Evolutionary conservation across 768 basidiomycete genomes (phyloP), one percentile per base, ranked within the genome.

Genomic region (Lyophyllum atratum): DNA sequence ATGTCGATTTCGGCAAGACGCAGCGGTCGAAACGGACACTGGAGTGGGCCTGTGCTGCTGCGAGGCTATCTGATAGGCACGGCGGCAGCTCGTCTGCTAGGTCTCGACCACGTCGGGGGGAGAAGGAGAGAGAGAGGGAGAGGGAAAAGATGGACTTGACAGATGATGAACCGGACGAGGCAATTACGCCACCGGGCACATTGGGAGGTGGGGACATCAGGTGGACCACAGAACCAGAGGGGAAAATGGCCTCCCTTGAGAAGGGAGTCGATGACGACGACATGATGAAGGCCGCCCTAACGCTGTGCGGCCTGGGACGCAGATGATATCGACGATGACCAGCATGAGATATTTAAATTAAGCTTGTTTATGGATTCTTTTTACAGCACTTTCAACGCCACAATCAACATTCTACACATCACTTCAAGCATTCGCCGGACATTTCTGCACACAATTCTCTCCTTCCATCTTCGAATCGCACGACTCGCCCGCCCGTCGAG

Each of bases 21-120:
- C 78, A 79, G 62, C 73, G 72, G 19, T 76, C 80, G 22, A 78
- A 77, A 28, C 70, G 74, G 42, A 86, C 87, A 12, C 73, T 91
- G 54, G 89, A 90, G 64, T 90, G 87, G 87, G 88, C 88, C 0
- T 90, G 88, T 69, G 86, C 86, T 2, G 83, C 83, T 22, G 82
- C 82, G 3, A 69, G 83, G 39, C 58, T 82, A 9, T 76, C 76
- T 4, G 82, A 79, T 33, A 84, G 79, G 61, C 74, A 75, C 43
- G 71, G 68, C 29, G 52, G 61, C 33, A 61, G 25, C 55, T 28
- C 33, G 31, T 43, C 24, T 8, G 7, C 14, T n/a, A 15, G 29
- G 0, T 49, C 60, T 6, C 49, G 54, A 24, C 31, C 54, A 4
- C 53, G 49, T 44, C 54, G 57, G 25, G 21, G 42, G 11, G 54